Evolutionary conservation across 2,329 filamentous ascomycete genomes (phyloP).

Genomic region (Diaporthe ampelina): DNA sequence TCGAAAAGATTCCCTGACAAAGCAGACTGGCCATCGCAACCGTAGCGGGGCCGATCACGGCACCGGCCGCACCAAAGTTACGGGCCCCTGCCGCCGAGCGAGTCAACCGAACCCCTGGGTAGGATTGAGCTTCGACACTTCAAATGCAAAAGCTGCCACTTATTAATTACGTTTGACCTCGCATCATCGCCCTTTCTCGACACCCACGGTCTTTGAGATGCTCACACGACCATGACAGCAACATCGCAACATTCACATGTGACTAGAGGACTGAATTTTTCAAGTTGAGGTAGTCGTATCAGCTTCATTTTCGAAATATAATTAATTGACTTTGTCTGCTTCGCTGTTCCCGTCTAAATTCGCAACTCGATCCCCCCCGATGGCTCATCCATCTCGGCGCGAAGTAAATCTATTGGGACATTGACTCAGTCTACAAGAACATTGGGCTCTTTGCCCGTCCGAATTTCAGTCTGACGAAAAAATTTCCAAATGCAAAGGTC

Average conservation of each 20-base stretch:
- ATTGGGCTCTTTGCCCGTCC: not conserved
- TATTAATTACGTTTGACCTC: no score
- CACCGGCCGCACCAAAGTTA: conserved; percentile 16
- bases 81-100: not conserved
- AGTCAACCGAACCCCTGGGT: not conserved
- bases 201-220: no score
- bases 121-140: not conserved
- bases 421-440: not conserved
- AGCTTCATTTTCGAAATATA: no score
- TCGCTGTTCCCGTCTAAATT: no score
- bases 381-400: no score
- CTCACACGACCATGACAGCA: no score
- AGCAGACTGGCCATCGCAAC: conserved; percentile 7
- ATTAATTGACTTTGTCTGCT: no score
- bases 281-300: not conserved
- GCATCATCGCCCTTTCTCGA: no score
- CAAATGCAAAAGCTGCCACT: not conserved
- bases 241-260: no score
- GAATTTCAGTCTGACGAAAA: not conserved
- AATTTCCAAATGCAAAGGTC: not conserved
- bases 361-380: not conserved
- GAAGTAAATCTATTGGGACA: not conserved
- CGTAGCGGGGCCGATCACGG: conserved; percentile 35
- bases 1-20: conserved; percentile 22
- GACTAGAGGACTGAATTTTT: no score